phyloP scores from a whole-genome alignment of 2,329 filamentous ascomycete genomes.

The Diaporthe batatas region DNA sequence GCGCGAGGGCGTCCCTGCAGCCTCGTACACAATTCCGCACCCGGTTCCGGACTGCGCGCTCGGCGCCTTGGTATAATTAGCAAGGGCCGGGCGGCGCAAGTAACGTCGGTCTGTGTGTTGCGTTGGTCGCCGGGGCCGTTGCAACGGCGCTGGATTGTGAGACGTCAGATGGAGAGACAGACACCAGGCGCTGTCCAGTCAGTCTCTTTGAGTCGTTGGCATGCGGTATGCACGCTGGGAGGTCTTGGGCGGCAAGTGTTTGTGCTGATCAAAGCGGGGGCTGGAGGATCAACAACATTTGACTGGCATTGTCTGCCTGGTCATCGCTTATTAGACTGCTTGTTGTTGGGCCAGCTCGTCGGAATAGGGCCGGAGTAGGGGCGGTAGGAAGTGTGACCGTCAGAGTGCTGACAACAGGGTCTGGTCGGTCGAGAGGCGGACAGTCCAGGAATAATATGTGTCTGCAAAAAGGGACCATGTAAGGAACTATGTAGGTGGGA shows the following conservation, averaged over 20 bases:
- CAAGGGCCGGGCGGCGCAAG: neutral
- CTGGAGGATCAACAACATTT: conserved; percentile 29
- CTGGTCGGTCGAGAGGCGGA: conserved; percentile 8
- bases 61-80: conserved; percentile 18
- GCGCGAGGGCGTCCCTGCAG: conserved; percentile 20
- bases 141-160: conserved; percentile 25
- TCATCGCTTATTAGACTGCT: conserved; percentile 6
- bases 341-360: conserved; percentile 18
- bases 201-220: neutral
- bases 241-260: neutral
- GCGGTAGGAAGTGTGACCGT: conserved; percentile 3
- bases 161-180: conserved; percentile 14
- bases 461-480: neutral
- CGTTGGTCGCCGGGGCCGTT: conserved; percentile 9
- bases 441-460: conserved; percentile 28
- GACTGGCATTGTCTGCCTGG: conserved; percentile 29
- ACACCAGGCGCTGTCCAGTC: conserved; percentile 6
- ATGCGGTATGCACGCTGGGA: conserved; percentile 7
- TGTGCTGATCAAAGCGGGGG: conserved; percentile 12
- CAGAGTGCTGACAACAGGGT: conserved; percentile 15
- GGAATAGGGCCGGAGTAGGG: neutral
- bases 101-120: conserved; percentile 15
- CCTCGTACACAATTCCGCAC: conserved; percentile 23
- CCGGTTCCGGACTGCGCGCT: conserved; percentile 1
- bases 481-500: conserved; percentile 34